phyloP scores from a whole-genome alignment of 1,139 yeast species.

The Kurtzmaniella quercitrusa region DNA sequence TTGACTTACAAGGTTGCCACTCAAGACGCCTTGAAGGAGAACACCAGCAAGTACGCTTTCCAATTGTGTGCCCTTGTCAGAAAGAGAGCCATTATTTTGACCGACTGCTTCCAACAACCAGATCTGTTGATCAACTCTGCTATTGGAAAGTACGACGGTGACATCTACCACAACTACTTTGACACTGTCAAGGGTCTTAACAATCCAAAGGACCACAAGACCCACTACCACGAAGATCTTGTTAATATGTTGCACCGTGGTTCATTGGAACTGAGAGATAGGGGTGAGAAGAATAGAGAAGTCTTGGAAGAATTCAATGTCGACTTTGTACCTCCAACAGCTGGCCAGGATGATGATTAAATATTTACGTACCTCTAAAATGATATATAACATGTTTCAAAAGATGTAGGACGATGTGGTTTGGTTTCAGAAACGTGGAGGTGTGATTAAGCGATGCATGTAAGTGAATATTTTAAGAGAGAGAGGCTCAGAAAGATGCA shows the following conservation, averaged over 20 bases:
- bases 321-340: conserved; percentile 3
- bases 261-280: conserved; percentile 37
- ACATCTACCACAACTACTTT: conserved; percentile 69
- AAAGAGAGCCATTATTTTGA: conserved; percentile 63
- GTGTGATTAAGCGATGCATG: too few species aligned
- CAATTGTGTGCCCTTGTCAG: conserved; percentile 42
- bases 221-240: conserved; percentile 46
- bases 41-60: conserved; percentile 35
- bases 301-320: conserved; percentile 10
- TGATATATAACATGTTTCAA: conserved; percentile 1
- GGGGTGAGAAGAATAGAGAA: conserved; percentile 34
- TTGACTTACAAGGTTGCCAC: conserved; percentile 52
- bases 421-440: too few species aligned
- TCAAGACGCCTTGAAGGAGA: conserved; percentile 34
- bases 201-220: conserved; percentile 48
- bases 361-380: not conserved
- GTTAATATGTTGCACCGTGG: conserved; percentile 44
- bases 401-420: not conserved
- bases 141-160: conserved; percentile 72
- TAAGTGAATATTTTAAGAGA: too few species aligned
- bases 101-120: conserved; percentile 74
- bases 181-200: conserved; percentile 38
- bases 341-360: not conserved
- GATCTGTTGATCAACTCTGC: conserved; percentile 77
- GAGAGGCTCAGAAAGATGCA: too few species aligned